Base-by-base conservation (phyloP, 176 grass and related monocot genomes). In the Chrysopogon serrulatus region DNA sequence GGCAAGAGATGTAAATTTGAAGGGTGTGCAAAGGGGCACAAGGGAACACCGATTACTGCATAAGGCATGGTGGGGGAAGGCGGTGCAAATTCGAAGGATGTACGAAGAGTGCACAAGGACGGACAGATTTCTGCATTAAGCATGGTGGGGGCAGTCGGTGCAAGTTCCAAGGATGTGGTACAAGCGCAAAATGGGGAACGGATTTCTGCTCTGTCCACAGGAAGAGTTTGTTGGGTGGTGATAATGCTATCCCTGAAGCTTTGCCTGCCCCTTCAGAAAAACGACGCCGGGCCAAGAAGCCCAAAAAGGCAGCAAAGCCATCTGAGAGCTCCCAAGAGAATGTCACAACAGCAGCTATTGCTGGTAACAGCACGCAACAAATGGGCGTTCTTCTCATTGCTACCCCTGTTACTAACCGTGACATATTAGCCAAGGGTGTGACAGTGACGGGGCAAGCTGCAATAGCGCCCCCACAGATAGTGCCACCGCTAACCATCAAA, bases 111-210 rank as follows among this genome's bases (percentile, higher is more conserved):
- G 88, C 88, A 48, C 88, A 90, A 42, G 88, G 88, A 8, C 83
- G 79, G 13, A 73, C 88, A 65, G 73, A 90, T 73, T 60, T 82
- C 83, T 90, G 88, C 32, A 90, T 86, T 23, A 82, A 48, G 66
- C 88, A 90, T 78, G 88, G 88, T 28, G 88, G 88, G 8, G 88
- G 88, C 72, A 86, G 45, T 2, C 83, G 88, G 40, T 90, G 88
- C 54, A 74, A 80, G 76, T 75, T 68, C 68, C 60, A 80, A 80
- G 87, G 82, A 68, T 89, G 87, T 65, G 73, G 53, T 10, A 75
- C 76, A 0, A 89, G 87, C 6, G 82, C 82, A 0, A 89, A 89
- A 75, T 89, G 87, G 87, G 76, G 87, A n/a, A 69, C 21, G 2
- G 87, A 89, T 61, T 84, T 75, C 37, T 89, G 87, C 35, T 85